phyloP scores from a whole-genome alignment of 257 asterid species.

The Cruciata laevipes region DNA sequence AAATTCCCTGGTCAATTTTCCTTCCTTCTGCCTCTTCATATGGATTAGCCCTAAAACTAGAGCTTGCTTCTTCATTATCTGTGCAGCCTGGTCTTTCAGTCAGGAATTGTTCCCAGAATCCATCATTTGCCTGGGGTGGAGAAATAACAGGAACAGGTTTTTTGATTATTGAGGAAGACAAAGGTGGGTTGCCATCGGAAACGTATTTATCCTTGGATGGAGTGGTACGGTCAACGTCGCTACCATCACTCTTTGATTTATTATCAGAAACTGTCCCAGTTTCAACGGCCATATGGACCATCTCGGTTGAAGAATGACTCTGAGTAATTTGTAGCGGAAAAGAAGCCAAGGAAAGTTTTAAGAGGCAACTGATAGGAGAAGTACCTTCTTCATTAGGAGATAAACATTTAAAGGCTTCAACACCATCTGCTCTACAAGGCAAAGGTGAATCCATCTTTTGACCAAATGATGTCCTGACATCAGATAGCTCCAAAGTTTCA shows the following conservation, averaged over 20 bases:
- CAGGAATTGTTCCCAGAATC: constrained; percentile 89
- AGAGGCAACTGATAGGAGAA: constrained; percentile 54
- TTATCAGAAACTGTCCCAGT: constrained; percentile 24
- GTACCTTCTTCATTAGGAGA: constrained; percentile 50
- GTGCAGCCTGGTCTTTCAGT: constrained; percentile 85
- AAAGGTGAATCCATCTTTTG: constrained; percentile 49
- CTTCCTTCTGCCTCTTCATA: constrained; percentile 41
- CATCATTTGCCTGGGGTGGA: constrained; percentile 64
- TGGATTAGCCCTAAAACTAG: constrained; percentile 35
- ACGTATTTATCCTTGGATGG: constrained; percentile 15
- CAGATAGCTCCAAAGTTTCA: constrained; percentile 73
- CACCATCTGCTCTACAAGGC: constrained; percentile 26
- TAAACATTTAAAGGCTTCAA: constrained; percentile 34
- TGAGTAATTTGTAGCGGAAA: constrained; percentile 47
- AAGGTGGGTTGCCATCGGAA: constrained; percentile 21
- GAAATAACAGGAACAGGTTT: constrained; percentile 35
- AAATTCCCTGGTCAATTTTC: constrained; percentile 37
- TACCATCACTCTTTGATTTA: constrained; percentile 19
- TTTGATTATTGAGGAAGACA: constrained; percentile 31
- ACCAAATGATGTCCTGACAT: constrained; percentile 59
- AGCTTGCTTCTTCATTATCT: constrained; percentile 71
- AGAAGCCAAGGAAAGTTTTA: constrained; percentile 78
- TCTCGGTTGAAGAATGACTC: constrained; percentile 27
- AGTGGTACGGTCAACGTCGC: constrained; percentile 18
- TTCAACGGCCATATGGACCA: constrained; percentile 29